These are phyloP conservation scores for Pogostemon cablin DNA, from an alignment of 257 asterid species.

Conservation along the genomic window DNA sequence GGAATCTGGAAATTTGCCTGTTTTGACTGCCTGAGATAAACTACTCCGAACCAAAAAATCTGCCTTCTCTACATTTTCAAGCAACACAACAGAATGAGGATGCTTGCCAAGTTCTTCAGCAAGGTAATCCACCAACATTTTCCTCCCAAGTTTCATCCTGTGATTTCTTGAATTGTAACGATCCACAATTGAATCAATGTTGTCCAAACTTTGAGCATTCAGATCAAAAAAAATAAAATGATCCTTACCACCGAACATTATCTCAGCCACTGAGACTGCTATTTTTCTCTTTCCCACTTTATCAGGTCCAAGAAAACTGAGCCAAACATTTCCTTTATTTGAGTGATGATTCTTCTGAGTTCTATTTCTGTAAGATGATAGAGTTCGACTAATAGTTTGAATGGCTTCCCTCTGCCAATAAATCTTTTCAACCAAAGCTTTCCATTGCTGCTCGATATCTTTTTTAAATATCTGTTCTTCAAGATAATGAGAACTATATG, in stretches of 20 bases:
- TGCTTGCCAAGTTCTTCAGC: slow-evolving; percentile 74
- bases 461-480: slow-evolving; percentile 42
- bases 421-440: slow-evolving; percentile 63
- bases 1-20: slow-evolving; percentile 77
- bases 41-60: slow-evolving; percentile 68
- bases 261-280: slow-evolving; percentile 71
- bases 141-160: slow-evolving; percentile 55
- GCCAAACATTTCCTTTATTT: slow-evolving; percentile 74
- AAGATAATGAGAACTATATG: slow-evolving; percentile 42
- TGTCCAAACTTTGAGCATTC: slow-evolving; percentile 38
- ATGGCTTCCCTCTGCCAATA: slow-evolving; percentile 87
- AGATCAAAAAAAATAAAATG: slow-evolving; percentile 61
- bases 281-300: slow-evolving; percentile 75
- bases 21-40: slow-evolving; percentile 67
- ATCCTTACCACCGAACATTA: slow-evolving; percentile 54
- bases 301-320: slow-evolving; percentile 86
- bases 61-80: slow-evolving; percentile 81
- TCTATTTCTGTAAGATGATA: slow-evolving; percentile 59
- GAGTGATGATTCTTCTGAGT: slow-evolving; percentile 41
- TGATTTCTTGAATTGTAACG: slow-evolving; percentile 40
- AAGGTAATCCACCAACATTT: slow-evolving; percentile 67
- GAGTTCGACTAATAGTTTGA: slow-evolving; percentile 49
- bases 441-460: slow-evolving; percentile 58
- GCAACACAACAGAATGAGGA: slow-evolving; percentile 63
- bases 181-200: slow-evolving; percentile 46